Evolutionary conservation across 371 early-diverging fungal species (phyloP), one percentile per base, ranked within the genome.

Genomic region (Mortierella sp.): DNA sequence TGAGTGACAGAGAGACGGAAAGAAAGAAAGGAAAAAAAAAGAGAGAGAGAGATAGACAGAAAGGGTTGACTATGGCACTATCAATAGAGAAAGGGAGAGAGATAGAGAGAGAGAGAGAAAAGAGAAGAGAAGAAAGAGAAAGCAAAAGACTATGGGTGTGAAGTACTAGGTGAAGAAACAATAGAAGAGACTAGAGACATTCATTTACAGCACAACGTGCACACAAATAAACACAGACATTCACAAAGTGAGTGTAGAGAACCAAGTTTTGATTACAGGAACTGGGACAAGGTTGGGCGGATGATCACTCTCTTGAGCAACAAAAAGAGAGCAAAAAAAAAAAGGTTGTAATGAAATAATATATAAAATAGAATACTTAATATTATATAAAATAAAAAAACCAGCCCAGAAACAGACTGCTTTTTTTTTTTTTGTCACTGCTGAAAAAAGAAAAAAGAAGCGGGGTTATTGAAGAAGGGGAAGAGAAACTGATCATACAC

Each of bases 381-480:
- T 53, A 53, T 40, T 53, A 53, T 53, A 53, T 12, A 53, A 23
- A 23, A 40, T 40, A 28, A 2, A 53, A 53, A 53, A 54, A 54
- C 55, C 40, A 54, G 64, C 53, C 61, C 47, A 47, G n/a, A n/a
- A n/a, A n/a, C n/a, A n/a, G 61, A 31, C 61, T n/a, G 31, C 28
- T 29, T 31, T 6, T 49, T 17, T 49, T 23, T 37, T 37, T 37
- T 37, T 7, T 37, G 7, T 45, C 45, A 19, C 45, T 19, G 15
- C 53, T 26, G 28, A 28, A n/a, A n/a, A n/a, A n/a, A n/a, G n/a
- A n/a, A n/a, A n/a, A n/a, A n/a, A 23, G 53, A 53, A 28, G 53
- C 32, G 57, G 22, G 57, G 35, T 32, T 17, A 51, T 15, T n/a
- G n/a, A n/a, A n/a, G n/a, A n/a, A n/a, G n/a, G 54, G n/a, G n/a